A percentile compares a stretch with the other conserved stretches of the same genome.
These are phyloP conservation scores for Tephrocybe sp. DNA, from an alignment of 768 basidiomycete species.

Conservation along the genomic window DNA sequence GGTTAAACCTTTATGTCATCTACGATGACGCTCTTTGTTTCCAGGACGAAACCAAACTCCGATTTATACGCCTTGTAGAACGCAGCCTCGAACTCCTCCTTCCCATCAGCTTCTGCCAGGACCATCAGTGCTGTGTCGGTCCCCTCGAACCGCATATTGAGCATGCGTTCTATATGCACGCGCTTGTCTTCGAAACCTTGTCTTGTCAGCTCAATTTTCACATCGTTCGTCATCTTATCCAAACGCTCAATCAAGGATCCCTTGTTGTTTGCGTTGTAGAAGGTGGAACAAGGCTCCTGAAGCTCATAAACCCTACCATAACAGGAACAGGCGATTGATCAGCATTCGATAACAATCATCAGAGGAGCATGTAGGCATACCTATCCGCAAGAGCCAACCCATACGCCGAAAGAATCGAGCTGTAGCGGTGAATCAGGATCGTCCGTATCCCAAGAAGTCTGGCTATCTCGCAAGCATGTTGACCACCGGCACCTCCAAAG, in stretches of 20 bases:
- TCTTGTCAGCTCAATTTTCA: slow-evolving; percentile 61
- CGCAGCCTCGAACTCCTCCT: slow-evolving; percentile 74
- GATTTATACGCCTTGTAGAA: slow-evolving; percentile 81
- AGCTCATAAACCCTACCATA: slow-evolving; percentile 72
- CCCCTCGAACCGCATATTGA: slow-evolving; percentile 93
- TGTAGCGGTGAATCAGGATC: slow-evolving; percentile 87
- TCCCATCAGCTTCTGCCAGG: slow-evolving; percentile 57
- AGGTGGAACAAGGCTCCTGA: slow-evolving; percentile 87
- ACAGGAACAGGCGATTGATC: too few species aligned
- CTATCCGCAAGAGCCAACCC: slow-evolving; percentile 89
- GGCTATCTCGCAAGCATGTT: slow-evolving; percentile 93
- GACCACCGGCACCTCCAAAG: slow-evolving; percentile 90
- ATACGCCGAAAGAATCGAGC: slow-evolving; percentile 91
- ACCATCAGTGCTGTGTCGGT: slow-evolving; percentile 94
- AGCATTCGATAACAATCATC: background rate
- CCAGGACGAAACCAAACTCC: slow-evolving; percentile 91
- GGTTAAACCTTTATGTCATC: slow-evolving; percentile 96
- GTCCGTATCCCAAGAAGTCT: slow-evolving; percentile 82
- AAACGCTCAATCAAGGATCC: slow-evolving; percentile 60
- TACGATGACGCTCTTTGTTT: slow-evolving; percentile 79
- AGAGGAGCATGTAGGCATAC: slow-evolving; percentile 24
- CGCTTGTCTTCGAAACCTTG: slow-evolving; percentile 81
- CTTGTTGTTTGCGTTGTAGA: slow-evolving; percentile 64
- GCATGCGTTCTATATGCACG: slow-evolving; percentile 77
- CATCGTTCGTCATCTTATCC: slow-evolving; percentile 64